A percentile compares a stretch with the other conserved stretches of the same genome.
Conservation (phyloP, 495 filamentous ascomycete genomes). For the Letharia lupina region DNA sequence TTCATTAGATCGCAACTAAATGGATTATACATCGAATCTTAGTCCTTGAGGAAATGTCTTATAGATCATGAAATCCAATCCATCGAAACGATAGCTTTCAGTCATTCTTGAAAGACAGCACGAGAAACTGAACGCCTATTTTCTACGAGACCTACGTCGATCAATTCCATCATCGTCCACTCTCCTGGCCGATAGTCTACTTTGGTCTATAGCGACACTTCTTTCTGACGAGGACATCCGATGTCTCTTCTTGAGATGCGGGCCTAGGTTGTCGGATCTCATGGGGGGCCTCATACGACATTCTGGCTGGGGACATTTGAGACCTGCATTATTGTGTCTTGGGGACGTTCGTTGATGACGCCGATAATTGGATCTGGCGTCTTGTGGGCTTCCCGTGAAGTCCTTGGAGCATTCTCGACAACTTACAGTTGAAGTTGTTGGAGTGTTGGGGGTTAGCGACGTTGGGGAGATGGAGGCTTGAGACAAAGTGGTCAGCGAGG, state of each 20-base stretch:
- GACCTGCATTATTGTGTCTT: constrained; percentile 5
- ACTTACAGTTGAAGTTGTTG: not conserved
- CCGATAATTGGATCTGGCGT: not conserved
- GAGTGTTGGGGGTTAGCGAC: not conserved
- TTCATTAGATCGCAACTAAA: not conserved
- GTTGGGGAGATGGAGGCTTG: constrained; percentile 5
- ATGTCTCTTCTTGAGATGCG: constrained; percentile 5
- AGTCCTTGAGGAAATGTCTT: not conserved
- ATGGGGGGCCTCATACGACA: not conserved
- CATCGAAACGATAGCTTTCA: not conserved
- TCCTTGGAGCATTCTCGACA: not conserved
- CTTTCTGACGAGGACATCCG: not conserved
- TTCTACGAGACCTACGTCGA: not conserved
- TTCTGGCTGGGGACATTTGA: constrained; percentile 7
- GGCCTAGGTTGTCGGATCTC: constrained; percentile 6
- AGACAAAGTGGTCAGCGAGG: not conserved
- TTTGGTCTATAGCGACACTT: not conserved
- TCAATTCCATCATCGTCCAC: not conserved
- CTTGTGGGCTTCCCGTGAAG: constrained; percentile 5
- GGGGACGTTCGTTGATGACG: constrained; percentile 1
- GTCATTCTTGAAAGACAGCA: not conserved
- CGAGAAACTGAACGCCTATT: not conserved
- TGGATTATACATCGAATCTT: not conserved
- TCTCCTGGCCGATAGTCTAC: not conserved
- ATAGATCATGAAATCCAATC: not conserved